Conservation (phyloP, 495 filamentous ascomycete species). For the Penicillium ochrochloron region DNA sequence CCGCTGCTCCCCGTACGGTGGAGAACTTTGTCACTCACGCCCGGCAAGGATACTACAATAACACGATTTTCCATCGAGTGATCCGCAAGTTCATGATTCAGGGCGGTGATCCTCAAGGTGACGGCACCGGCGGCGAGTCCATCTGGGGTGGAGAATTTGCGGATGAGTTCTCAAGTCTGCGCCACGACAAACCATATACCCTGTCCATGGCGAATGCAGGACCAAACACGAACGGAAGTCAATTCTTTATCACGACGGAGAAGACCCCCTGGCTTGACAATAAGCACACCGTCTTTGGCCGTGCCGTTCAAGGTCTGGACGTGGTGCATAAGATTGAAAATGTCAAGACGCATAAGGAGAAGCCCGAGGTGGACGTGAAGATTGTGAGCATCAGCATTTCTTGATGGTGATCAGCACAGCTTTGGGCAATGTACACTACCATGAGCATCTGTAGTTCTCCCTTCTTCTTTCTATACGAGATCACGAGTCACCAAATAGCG, state of each 20-base stretch:
- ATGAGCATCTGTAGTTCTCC: slow-evolving; percentile 1
- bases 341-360: slow-evolving; percentile 88
- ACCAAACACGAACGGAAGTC: slow-evolving; percentile 75
- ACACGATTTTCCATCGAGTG: slow-evolving; percentile 94
- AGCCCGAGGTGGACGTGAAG: slow-evolving; percentile 95
- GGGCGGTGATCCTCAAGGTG: slow-evolving; percentile 88
- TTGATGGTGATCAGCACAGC: slow-evolving; percentile 16
- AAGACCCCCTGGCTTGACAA: slow-evolving; percentile 95
- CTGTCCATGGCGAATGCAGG: slow-evolving; percentile 97
- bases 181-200: slow-evolving; percentile 95
- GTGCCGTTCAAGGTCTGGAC: slow-evolving; percentile 86
- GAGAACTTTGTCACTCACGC: slow-evolving; percentile 98
- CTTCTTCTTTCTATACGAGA: slow-evolving; percentile 15
- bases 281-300: slow-evolving; percentile 95
- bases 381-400: slow-evolving; percentile 79
- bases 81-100: slow-evolving; percentile 99
- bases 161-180: slow-evolving; percentile 89
- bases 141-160: slow-evolving; percentile 98
- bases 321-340: slow-evolving; percentile 98
- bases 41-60: slow-evolving; percentile 90
- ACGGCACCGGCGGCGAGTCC: slow-evolving; percentile 93
- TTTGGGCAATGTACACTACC: neutral
- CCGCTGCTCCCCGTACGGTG: slow-evolving; percentile 92
- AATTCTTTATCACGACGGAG: slow-evolving; percentile 99
- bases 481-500: slow-evolving; percentile 1